Evolutionary conservation across 2,329 filamentous ascomycete species (phyloP), one percentile per base, ranked within the genome.

Genomic region (Aureobasidium melanogenum): DNA sequence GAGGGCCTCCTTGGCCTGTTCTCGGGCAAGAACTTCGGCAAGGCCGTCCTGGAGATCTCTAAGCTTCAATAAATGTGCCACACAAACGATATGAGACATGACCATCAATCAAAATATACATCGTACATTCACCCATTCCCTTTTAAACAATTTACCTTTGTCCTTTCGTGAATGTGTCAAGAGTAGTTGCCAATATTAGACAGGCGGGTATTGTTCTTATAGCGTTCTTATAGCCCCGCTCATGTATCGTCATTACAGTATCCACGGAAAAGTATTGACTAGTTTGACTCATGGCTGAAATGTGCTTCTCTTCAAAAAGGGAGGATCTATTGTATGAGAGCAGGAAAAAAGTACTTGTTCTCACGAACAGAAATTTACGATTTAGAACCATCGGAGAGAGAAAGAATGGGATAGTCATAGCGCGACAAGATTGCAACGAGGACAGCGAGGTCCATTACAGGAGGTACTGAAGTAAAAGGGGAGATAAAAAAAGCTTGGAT

Each of bases 1-100:
- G 83, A 91, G 61, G 91, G 87, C 0, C 80, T 95, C 63, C 74
- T 93, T 14, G 88, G 85, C 14, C 85, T 95, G 78, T 80, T 94
- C 60, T 73, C 83, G 69, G 91, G 91, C 51, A 82, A 88, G 74
- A 95, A 95, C 78, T 89, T 91, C 75, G 91, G 91, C 67, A 96
- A 96, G 82, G 88, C 89, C 17, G 82, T 94, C 24, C 69, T 94
- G 68, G 88, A 89, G 79, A 83, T 87, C 67, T 71, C 73, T 47
- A 63, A 63, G 61, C 55, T 63, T 19, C 19, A 62, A 28, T 50
- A 47, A 17, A 58, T 47, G 9, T 43, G 38, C 39, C 12, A 22
- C 24, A 26, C 22, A 58, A 46, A 36, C 32, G 41, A 47, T 14
- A 58, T 58, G 54, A 58, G 54, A 58, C 15, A 58, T 14, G 54